Base-by-base conservation (phyloP, 2,329 filamentous ascomycete species). In the Penicillium carneum region DNA sequence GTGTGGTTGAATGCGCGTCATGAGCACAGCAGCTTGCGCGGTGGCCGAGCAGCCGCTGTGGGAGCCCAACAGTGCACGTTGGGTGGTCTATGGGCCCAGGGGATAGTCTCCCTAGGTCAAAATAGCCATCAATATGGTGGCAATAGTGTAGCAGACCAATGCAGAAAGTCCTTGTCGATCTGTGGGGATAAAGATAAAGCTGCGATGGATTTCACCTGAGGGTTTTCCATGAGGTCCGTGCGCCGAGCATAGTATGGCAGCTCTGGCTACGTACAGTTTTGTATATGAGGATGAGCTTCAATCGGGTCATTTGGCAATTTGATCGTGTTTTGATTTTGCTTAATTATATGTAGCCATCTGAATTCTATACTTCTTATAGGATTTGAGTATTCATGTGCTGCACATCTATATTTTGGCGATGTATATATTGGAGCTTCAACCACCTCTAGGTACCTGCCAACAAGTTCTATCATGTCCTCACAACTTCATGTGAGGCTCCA, bases 181-280 rank as follows among this genome's bases (percentile, higher is more conserved):
- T 56, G 57, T 56, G 57, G 57, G 31, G 57, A 60, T 59, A 54
- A 45, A 56, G 52, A 46, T 46, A 29, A 46, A 46, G 43, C 50
- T 55, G 56, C 39, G 41, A 52, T 59, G 51, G 43, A 56, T 38
- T 56, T 49, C 43, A 48, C 34, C 18, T 33, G 51, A 47, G 29
- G 43, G 57, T 42, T 60, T 60, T 60, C 43, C 7, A 29, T 9
- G 1, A n/a, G 51, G 57, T 45, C 57, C 57, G 57, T 60, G 57
- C 57, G 20, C n/a, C 18, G 9, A 47, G 10, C 39, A 51, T 33
- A 2, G 23, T 53, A n/a, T 26, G 4, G 8, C n/a, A 53, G 36
- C 36, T 20, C 2, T 33, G 18, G 18, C 46, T 34, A n/a, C 23
- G 23, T 36, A 23, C 12, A 23, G 5, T 12, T 14, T 26, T 38